A percentile compares a stretch with the other conserved stretches of the same genome.
Evolutionary conservation across 2,329 filamentous ascomycete genomes (phyloP).

Genomic region (Pseudogymnoascus sp.): DNA sequence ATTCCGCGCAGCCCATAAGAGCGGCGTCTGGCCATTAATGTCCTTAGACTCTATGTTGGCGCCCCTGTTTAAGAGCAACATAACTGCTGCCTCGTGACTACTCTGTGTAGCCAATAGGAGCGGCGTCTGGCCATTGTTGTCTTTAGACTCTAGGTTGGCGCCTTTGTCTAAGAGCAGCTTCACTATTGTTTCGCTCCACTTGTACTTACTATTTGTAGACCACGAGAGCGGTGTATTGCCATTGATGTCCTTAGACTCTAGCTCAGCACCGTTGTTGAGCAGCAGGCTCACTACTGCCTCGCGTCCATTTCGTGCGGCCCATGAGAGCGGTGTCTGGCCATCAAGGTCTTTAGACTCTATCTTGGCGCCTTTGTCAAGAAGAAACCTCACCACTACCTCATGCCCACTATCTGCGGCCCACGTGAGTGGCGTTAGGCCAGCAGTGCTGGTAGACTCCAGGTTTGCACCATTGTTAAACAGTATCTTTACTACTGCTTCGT

Average conservation of each 20-base stretch:
- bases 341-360: background rate
- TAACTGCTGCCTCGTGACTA: slow-evolving; percentile 15
- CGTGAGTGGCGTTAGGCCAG: background rate
- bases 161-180: slow-evolving; percentile 1
- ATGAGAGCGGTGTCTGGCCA: background rate
- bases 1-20: background rate
- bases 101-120: slow-evolving; percentile 10
- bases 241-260: slow-evolving; percentile 6
- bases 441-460: background rate
- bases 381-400: background rate
- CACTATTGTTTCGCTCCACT: too few species aligned
- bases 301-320: background rate
- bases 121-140: slow-evolving; percentile 3
- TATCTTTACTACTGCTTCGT: slow-evolving; percentile 13
- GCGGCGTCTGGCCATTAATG: background rate
- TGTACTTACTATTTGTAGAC: slow-evolving; percentile 7
- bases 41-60: slow-evolving; percentile 1
- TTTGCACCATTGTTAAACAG: slow-evolving; percentile 17
- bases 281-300: slow-evolving; percentile 5
- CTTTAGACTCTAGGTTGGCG: background rate
- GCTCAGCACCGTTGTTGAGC: slow-evolving; percentile 6
- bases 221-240: slow-evolving; percentile 9
- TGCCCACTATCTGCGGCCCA: slow-evolving; percentile 6
- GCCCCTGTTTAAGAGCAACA: slow-evolving; percentile 16
- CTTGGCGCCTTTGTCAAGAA: slow-evolving; percentile 7